These are phyloP conservation scores for Aquilaria agallochum DNA, from an alignment of 441 rosid species.

Conservation along the genomic window DNA sequence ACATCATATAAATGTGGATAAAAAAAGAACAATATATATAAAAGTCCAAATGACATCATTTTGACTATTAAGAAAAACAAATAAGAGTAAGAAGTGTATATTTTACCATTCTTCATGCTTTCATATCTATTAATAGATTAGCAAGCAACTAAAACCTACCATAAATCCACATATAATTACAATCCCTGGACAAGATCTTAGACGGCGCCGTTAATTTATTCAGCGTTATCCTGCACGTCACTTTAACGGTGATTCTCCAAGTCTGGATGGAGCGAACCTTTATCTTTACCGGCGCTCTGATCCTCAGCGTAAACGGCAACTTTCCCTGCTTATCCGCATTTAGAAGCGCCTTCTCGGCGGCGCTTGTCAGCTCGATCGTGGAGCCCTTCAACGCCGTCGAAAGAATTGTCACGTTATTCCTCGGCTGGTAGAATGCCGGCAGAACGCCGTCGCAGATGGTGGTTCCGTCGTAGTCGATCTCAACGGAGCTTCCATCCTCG, in stretches of 20 bases:
- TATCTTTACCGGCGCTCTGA: conserved; percentile 59
- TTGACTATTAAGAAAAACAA: no score
- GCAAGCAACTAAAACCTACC: conserved; percentile 22
- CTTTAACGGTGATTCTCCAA: conserved; percentile 63
- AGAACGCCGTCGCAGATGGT: conserved; percentile 39
- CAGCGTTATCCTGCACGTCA: conserved; percentile 65
- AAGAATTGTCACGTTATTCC: conserved; percentile 53
- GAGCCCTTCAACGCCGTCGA: conserved; percentile 38
- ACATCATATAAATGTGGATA: no score
- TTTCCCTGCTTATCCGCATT: conserved; percentile 23
- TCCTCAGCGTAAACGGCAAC: conserved; percentile 47
- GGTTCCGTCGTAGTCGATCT: conserved; percentile 32
- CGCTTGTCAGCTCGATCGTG: conserved; percentile 35
- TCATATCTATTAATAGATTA: no score
- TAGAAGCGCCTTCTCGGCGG: conserved; percentile 21
- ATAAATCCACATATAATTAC: conserved; percentile 45
- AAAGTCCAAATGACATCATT: no score
- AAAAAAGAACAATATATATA: no score
- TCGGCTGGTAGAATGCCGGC: conserved; percentile 59
- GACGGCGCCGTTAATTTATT: conserved; percentile 54
- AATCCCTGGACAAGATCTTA: conserved; percentile 40
- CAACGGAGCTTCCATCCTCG: conserved; percentile 37
- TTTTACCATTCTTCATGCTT: no score
- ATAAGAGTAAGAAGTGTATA: no score
- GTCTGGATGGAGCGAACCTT: conserved; percentile 77